Evolutionary conservation across 352 stramenopile genomes (phyloP).

Genomic region (Thalassiosira sp.): DNA sequence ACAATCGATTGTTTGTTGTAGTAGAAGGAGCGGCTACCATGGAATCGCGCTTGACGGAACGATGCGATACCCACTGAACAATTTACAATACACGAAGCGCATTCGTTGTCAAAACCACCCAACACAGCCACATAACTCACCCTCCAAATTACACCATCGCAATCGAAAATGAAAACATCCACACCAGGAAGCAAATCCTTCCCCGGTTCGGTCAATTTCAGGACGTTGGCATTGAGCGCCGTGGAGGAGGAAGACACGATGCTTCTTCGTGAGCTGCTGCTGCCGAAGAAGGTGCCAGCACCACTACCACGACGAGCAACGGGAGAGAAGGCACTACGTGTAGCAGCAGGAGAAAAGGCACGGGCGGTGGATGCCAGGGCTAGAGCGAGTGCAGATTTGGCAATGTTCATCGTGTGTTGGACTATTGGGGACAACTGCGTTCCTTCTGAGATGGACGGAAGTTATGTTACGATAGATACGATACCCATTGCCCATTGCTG

Average conservation of each 20-base stretch:
- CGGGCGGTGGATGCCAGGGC: conserved; percentile 17
- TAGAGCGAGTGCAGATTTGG: conserved; percentile 33
- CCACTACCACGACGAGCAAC: background rate
- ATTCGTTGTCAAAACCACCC: background rate
- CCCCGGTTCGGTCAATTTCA: conserved; percentile 71
- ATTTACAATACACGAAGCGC: background rate
- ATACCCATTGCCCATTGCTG: no score
- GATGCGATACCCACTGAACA: background rate
- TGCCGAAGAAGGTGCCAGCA: background rate
- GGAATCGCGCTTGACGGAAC: no score
- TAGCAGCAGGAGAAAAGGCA: conserved; percentile 31
- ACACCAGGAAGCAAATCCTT: conserved; percentile 74
- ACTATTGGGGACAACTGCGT: no score
- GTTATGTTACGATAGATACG: no score
- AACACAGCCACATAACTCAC: conserved; percentile 31
- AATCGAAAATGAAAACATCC: conserved; percentile 91
- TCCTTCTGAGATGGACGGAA: no score
- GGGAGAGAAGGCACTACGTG: background rate
- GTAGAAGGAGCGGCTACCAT: no score
- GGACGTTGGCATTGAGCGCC: conserved; percentile 60
- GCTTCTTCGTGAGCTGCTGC: background rate
- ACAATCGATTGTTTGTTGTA: no score
- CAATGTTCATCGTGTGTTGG: conserved; percentile 31
- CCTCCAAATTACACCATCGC: conserved; percentile 86
- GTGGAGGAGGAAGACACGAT: conserved; percentile 6